Conservation (phyloP, 345 rosid genomes). For the Moricandia arvensis region DNA sequence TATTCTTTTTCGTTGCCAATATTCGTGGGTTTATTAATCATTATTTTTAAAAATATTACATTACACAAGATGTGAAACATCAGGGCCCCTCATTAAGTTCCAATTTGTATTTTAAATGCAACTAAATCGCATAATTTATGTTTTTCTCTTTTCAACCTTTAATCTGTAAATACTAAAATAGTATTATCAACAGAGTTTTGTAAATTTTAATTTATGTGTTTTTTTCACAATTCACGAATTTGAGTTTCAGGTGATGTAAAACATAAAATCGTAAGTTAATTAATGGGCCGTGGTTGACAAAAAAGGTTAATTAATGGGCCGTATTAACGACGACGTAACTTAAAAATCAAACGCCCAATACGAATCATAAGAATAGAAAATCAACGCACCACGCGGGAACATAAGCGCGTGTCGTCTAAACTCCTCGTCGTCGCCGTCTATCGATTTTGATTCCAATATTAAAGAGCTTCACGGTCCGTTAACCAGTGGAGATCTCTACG, state of each 20-base stretch:
- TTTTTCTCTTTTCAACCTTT: background rate
- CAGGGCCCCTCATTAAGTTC: background rate
- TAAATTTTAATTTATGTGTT: background rate
- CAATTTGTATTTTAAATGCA: background rate
- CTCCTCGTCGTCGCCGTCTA: background rate
- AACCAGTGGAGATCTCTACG: background rate
- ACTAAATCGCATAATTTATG: background rate
- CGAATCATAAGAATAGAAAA: background rate
- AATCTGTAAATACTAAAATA: background rate
- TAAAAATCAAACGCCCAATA: background rate
- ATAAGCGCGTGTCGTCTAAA: slow-evolving; percentile 5
- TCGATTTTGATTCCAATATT: background rate
- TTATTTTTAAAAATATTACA: too few species aligned
- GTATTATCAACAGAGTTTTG: background rate
- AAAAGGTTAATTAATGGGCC: too few species aligned
- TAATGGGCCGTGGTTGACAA: too few species aligned
- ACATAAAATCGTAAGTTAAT: background rate
- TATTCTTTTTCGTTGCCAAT: too few species aligned
- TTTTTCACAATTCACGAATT: background rate
- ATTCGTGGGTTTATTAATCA: background rate
- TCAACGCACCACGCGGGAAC: background rate
- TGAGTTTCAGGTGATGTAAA: background rate
- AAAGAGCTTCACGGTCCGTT: slow-evolving; percentile 4
- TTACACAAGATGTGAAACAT: background rate
- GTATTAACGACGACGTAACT: too few species aligned